These are phyloP conservation scores for Phialophora expanda DNA, from an alignment of 2,329 filamentous ascomycete species.

Conservation along the genomic window DNA sequence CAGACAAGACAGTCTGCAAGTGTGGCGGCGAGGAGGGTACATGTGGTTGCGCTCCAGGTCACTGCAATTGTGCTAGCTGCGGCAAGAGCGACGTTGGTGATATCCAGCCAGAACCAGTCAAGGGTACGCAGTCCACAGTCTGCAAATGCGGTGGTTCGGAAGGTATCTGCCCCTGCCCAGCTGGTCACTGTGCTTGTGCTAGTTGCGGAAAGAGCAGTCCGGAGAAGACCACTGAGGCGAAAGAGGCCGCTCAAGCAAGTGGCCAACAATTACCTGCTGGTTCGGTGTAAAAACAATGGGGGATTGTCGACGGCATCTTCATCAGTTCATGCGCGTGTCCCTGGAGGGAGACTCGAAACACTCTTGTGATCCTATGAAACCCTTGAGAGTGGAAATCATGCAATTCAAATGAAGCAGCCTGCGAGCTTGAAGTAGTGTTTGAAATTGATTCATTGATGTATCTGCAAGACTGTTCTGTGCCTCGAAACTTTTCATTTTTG, in stretches of 20 bases:
- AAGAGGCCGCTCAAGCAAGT: constrained; percentile 39
- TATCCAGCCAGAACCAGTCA: constrained; percentile 45
- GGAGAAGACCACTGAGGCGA: constrained; percentile 35
- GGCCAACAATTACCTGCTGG: constrained; percentile 38
- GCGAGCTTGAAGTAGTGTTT: neutral
- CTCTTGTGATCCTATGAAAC: neutral
- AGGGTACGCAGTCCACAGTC: constrained; percentile 44
- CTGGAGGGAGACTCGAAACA: neutral
- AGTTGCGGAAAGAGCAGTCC: constrained; percentile 43
- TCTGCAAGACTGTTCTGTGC: neutral
- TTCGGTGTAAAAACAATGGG: constrained; percentile 21
- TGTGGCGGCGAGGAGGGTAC: constrained; percentile 47
- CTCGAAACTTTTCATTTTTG: neutral
- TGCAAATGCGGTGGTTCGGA: constrained; percentile 49
- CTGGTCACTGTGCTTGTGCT: constrained; percentile 48
- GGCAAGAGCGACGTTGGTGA: constrained; percentile 58
- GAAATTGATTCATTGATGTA: neutral
- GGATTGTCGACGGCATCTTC: neutral
- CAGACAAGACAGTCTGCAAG: constrained; percentile 50
- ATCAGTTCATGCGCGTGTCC: neutral
- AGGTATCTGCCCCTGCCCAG: constrained; percentile 45
- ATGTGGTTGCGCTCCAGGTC: constrained; percentile 47
- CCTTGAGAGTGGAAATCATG: neutral
- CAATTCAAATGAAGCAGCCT: neutral
- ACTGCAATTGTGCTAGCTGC: constrained; percentile 49